phyloP scores from a whole-genome alignment of 2,329 filamentous ascomycete species.

The Colletotrichum simmondsii region DNA sequence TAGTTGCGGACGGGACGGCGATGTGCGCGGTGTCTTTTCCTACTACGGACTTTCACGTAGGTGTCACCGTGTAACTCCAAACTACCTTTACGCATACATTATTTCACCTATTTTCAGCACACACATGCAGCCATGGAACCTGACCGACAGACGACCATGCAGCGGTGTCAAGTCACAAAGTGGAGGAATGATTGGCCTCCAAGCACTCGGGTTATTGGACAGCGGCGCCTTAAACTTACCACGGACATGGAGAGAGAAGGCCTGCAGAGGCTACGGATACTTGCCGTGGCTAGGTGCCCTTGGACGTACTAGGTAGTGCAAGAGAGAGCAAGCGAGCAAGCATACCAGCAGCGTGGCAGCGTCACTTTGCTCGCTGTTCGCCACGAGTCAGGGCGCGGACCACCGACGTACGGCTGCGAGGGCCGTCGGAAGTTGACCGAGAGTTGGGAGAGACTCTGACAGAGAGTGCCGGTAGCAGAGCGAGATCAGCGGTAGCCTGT shows the following conservation, averaged over 20 bases:
- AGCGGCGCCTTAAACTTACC: neutral
- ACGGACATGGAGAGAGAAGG: neutral
- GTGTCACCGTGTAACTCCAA: neutral
- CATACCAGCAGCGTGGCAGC: neutral
- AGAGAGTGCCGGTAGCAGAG: neutral
- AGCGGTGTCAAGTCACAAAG: neutral
- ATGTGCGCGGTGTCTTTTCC: neutral
- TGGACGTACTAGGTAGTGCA: neutral
- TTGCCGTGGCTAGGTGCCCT: neutral
- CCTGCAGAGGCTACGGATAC: neutral
- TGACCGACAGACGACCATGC: constrained; percentile 20
- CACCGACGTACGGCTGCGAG: neutral
- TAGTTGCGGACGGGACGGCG: neutral
- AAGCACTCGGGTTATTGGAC: constrained; percentile 13
- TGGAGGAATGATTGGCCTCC: constrained; percentile 4
- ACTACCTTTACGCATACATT: constrained; percentile 12
- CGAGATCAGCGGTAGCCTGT: neutral
- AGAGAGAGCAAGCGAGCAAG: neutral
- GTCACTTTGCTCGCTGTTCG: neutral
- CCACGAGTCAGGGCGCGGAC: constrained; percentile 29
- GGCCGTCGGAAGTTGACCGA: constrained; percentile 34
- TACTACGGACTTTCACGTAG: no score
- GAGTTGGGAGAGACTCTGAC: neutral
- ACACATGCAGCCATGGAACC: neutral
- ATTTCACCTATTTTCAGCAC: constrained; percentile 14